Base-by-base conservation (phyloP, 1,284 basidiomycete species). In the Dichomitus squalens region DNA sequence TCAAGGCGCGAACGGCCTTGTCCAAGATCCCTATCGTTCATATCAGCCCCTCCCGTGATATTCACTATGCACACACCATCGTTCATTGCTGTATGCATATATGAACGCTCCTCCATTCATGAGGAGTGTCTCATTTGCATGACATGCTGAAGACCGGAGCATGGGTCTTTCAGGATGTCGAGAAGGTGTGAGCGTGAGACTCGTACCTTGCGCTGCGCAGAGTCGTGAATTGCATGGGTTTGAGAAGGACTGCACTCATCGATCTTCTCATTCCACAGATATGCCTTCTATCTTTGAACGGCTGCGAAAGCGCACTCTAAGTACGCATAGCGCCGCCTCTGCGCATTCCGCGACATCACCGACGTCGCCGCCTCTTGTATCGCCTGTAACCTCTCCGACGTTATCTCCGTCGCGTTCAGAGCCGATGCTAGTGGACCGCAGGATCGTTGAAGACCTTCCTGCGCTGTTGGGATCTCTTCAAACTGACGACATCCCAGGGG, bases 231-330 rank as follows among this genome's bases (percentile, higher is more conserved):
- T n/a, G n/a, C 25, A 16, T 34, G 0, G 9, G 14, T 23, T 20
- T 36, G 36, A 21, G 11, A 3, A 21, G 4, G 7, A n/a, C 18
- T 44, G n/a, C 7, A 44, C 27, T 53, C 14, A 35, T 12, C 14
- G 27, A 7, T 23, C 4, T 41, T 35, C n/a, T 25, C 14, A 7
- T 46, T 11, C 18, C 9, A 27, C 14, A 34, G 49, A 44, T 7
- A 74, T 79, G 70, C 66, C 68, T 29, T 74, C 75, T 14, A 61
- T 79, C 23, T 59, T 79, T 36, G 65, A 72, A 20, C 76, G 76
- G 33, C 60, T 80, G 20, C 73, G 77, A 12, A 68, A 61, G 43
- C 64, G 71, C 35, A 70, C 64, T 31, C 63, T 66, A 58, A 74
- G 70, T 58, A 74, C 69, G 40, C 59, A 67, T 29, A 65, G 71